A percentile compares a stretch with the other conserved stretches of the same genome.
phyloP scores from a whole-genome alignment of 805 yeast species.

The Kuraishia cidri region DNA sequence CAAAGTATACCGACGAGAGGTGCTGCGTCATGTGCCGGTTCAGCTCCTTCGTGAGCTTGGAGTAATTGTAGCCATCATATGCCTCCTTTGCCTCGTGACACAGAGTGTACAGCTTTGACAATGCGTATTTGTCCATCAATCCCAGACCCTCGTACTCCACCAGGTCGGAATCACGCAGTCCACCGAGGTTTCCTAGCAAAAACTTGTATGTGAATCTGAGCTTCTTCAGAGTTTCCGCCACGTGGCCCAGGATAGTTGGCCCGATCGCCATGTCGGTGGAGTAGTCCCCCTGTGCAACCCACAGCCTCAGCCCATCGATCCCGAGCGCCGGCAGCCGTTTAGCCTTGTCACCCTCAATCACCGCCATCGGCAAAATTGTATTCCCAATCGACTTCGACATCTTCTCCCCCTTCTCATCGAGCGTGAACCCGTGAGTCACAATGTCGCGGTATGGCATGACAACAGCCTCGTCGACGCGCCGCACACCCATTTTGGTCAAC shows the following conservation, averaged over 20 bases:
- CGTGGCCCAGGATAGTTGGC: conserved; percentile 61
- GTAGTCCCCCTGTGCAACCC: conserved; percentile 87
- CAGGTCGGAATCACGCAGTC: conserved; percentile 19
- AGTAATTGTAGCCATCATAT: conserved; percentile 56
- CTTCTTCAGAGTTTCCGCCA: conserved; percentile 75
- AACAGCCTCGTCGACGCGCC: conserved; percentile 2
- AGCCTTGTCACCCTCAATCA: conserved; percentile 52
- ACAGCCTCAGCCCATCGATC: conserved; percentile 81
- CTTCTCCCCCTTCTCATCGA: conserved; percentile 79
- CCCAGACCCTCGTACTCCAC: conserved; percentile 30
- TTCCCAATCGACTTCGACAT: conserved; percentile 95
- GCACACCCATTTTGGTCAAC: conserved; percentile 57
- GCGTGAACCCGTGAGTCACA: conserved; percentile 88
- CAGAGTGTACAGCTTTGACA: conserved; percentile 44
- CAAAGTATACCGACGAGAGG: conserved; percentile 80
- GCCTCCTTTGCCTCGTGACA: conserved; percentile 28
- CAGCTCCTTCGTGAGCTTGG: conserved; percentile 57
- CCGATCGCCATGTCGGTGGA: conserved; percentile 75
- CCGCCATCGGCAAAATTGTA: conserved; percentile 57
- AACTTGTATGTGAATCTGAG: conserved; percentile 74
- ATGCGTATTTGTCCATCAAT: conserved; percentile 50
- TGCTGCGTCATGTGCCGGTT: conserved; percentile 67
- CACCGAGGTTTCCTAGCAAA: conserved; percentile 68
- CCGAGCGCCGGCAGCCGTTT: conserved; percentile 59
- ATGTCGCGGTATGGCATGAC: conserved; percentile 59